Base-by-base conservation (phyloP, 345 rosid species). In the Rhodomyrtus tomentosa region DNA sequence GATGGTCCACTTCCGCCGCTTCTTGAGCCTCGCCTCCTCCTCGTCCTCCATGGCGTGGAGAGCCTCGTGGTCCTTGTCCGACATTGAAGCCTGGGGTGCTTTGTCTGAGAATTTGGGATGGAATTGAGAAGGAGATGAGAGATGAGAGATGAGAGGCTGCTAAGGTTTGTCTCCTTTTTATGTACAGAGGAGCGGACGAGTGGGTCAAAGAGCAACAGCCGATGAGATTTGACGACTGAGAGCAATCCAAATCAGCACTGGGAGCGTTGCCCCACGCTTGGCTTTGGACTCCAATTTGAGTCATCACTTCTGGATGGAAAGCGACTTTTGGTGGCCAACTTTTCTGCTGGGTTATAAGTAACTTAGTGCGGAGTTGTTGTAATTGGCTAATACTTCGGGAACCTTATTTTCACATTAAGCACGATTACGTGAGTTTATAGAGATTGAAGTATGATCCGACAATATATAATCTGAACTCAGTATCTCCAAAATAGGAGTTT, bases 1-100 rank as follows among this genome's bases (percentile, higher is more conserved):
- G 3, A 82, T 58, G 32, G 86, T 80, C 84, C 86, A 85, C 73
- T 84, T 88, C 25, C 74, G 82, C 82, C 90, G 84, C 83, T 83
- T 88, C 87, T 80, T 86, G 27, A 55, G 84, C 73, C 38, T 54
- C 36, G 53, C 82, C 51, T 86, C 88, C 56, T 83, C 81, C 56
- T 83, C 81, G 32, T 81, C 49, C 24, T 82, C 21, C 82, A 1
- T 27, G 4, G 83, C 54, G 42, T 55, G 42, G 54, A 82, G 55
- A 2, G 58, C 72, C 56, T 74, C 87, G 15, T 56, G 81, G 51
- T 86, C 85, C 51, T 79, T 79, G 13, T 68, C 76, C 76, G 76
- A 8, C 76, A 68, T 48, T 5, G 50, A 48, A 48, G 50, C 36
- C 21, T 18, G 24, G 12, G 12, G 45, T 38, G 11, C 76, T 68